Percentiles rank a stretch among this genome's conserved stretches.
Conservation (phyloP, 2,329 filamentous ascomycete genomes). For the Exutisphaerella laricina region DNA sequence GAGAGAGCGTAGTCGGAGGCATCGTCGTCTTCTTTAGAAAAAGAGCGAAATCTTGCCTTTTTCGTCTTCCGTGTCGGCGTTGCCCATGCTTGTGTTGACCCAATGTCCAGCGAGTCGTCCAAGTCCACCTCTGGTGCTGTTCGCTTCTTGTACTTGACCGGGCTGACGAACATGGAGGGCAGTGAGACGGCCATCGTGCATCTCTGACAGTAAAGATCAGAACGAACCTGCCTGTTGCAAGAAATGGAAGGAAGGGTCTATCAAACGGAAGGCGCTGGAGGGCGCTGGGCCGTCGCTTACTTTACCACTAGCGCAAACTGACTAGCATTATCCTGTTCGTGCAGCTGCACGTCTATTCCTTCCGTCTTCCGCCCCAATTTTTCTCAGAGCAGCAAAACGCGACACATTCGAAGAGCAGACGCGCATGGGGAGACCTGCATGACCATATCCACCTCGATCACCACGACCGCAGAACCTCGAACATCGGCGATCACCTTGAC, state of each 20-base stretch:
- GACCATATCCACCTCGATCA: not conserved
- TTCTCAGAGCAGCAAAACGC: not conserved
- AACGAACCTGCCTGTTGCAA: not conserved
- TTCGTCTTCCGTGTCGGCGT: constrained; percentile 8
- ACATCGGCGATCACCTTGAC: not conserved
- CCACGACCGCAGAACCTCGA: not conserved
- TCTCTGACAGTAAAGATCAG: too few relatives aligned
- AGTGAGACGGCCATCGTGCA: constrained; percentile 2
- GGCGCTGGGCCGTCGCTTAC: not conserved
- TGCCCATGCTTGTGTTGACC: not conserved
- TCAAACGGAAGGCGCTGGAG: not conserved
- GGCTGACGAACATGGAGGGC: not conserved
- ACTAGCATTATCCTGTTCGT: not conserved
- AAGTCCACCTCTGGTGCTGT: not conserved
- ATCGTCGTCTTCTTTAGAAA: constrained; percentile 9
- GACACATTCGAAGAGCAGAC: not conserved
- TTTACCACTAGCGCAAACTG: too few relatives aligned
- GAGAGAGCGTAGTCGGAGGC: constrained; percentile 8
- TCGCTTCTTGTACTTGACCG: constrained; percentile 4
- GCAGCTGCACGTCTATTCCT: not conserved
- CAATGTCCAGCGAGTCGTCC: constrained; percentile 5
- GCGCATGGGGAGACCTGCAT: not conserved
- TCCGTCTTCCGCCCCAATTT: not conserved
- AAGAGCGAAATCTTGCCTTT: constrained; percentile 6
- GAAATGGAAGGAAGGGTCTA: not conserved